Conservation (phyloP, 139 green algal genomes). For the Ettlia oleoabundans region DNA sequence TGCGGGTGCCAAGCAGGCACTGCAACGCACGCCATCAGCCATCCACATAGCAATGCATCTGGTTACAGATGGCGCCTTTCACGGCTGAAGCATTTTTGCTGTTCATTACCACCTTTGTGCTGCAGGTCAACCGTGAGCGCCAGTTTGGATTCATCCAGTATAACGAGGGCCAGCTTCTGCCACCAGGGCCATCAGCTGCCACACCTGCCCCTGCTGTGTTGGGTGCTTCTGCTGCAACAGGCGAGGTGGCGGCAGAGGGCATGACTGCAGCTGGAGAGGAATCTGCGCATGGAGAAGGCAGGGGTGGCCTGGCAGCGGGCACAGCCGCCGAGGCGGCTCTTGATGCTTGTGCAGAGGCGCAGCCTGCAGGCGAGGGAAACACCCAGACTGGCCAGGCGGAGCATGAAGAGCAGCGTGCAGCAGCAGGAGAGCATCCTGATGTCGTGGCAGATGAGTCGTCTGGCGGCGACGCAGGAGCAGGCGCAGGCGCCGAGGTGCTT, state of each 20-base stretch:
- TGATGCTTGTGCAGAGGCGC: too few relatives aligned
- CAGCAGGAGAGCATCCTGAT: too few relatives aligned
- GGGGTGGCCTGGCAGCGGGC: too few relatives aligned
- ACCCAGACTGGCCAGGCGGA: too few relatives aligned
- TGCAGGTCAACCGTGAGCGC: conserved; percentile 23
- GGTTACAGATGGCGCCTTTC: too few relatives aligned
- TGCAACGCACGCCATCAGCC: too few relatives aligned
- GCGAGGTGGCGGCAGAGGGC: not conserved
- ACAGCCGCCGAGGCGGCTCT: not conserved
- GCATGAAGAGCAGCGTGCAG: conserved; percentile 9
- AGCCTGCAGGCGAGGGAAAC: too few relatives aligned
- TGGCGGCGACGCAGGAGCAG: too few relatives aligned
- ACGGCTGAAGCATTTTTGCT: not conserved
- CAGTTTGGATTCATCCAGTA: conserved; percentile 49
- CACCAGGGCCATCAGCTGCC: not conserved
- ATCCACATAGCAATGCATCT: too few relatives aligned
- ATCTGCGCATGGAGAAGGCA: not conserved
- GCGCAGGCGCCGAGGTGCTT: too few relatives aligned
- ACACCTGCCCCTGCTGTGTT: not conserved
- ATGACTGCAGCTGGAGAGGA: not conserved
- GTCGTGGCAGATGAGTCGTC: too few relatives aligned
- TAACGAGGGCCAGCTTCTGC: not conserved
- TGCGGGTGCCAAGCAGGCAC: too few relatives aligned
- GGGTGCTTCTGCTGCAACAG: not conserved
- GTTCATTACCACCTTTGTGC: not conserved